phyloP scores from a whole-genome alignment of 352 stramenopile genomes.

The Phytophthora boehmeriae region DNA sequence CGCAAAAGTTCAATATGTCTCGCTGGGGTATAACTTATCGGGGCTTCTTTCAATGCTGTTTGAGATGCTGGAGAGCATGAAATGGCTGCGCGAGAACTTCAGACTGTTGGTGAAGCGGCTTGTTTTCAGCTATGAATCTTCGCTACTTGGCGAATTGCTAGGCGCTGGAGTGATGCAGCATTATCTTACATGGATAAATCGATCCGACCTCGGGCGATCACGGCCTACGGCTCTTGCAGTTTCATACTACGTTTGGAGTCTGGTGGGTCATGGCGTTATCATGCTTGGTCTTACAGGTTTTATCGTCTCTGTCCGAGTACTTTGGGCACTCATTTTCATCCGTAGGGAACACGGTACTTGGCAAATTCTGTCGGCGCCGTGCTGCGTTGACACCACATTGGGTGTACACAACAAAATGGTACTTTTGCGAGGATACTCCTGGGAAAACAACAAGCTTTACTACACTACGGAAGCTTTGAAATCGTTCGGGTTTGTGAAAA shows the following conservation, averaged over 20 bases:
- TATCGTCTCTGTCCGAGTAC: constrained; percentile 11
- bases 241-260: constrained; percentile 33
- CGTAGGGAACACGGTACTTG: constrained; percentile 5
- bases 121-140: constrained; percentile 28
- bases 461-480: constrained; percentile 25
- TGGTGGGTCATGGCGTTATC: constrained; percentile 27
- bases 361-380: constrained; percentile 18
- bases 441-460: constrained; percentile 18
- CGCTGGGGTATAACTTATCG: constrained; percentile 36
- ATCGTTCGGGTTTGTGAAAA: constrained; percentile 26
- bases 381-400: constrained; percentile 25
- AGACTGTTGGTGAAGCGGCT: constrained; percentile 18
- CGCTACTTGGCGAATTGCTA: constrained; percentile 21
- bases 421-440: constrained; percentile 20
- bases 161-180: constrained; percentile 12
- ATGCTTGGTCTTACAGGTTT: constrained; percentile 15
- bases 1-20: constrained; percentile 29
- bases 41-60: constrained; percentile 30
- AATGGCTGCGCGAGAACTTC: constrained; percentile 6
- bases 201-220: constrained; percentile 9
- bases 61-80: constrained; percentile 26
- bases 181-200: constrained; percentile 26
- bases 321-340: constrained; percentile 7
- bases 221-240: constrained; percentile 15
- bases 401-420: constrained; percentile 23